Percentiles rank a stretch among this genome's conserved stretches.
These are phyloP conservation scores for Colletotrichum liriopes DNA, from an alignment of 2,329 filamentous ascomycete genomes.

Conservation along the genomic window DNA sequence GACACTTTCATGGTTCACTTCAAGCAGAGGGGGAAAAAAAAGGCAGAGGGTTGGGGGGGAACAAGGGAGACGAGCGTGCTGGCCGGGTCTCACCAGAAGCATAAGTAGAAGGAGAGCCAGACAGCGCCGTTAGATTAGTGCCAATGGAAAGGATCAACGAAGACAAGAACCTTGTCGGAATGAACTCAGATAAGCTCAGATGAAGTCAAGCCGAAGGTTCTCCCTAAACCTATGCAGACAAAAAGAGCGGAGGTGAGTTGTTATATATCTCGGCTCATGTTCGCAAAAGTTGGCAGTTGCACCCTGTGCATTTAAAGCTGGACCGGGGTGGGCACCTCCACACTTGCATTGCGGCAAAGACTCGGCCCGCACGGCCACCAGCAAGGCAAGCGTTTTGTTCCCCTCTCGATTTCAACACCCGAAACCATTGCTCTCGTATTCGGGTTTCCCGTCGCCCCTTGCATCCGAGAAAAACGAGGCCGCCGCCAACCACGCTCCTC, in stretches of 20 bases:
- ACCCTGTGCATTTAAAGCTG: not conserved
- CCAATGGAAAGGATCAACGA: conserved; percentile 40
- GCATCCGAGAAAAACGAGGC: conserved; percentile 42
- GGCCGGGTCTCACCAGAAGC: conserved; percentile 23
- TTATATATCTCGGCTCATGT: too few relatives aligned
- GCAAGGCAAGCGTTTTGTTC: not conserved
- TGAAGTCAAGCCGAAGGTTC: not conserved
- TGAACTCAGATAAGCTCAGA: conserved; percentile 3
- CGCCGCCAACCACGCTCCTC: conserved; percentile 35
- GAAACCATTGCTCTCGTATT: conserved; percentile 35
- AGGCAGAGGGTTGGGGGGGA: conserved; percentile 3
- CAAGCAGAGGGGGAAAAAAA: conserved; percentile 15
- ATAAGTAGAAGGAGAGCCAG: conserved; percentile 25
- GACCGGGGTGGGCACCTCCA: not conserved
- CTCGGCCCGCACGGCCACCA: conserved; percentile 1
- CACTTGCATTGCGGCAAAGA: not conserved
- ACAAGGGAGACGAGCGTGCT: conserved; percentile 16
- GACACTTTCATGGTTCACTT: conserved; percentile 29
- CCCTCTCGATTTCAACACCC: conserved; percentile 9
- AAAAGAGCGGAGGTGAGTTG: not conserved
- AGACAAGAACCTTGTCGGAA: not conserved
- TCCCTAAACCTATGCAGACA: not conserved
- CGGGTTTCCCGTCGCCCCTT: conserved; percentile 16
- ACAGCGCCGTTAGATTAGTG: conserved; percentile 40
- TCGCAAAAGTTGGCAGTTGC: not conserved